Percentiles rank a stretch among this genome's conserved stretches.
phyloP scores from a whole-genome alignment of 257 asterid genomes.

The Solanum chiquidenum region DNA sequence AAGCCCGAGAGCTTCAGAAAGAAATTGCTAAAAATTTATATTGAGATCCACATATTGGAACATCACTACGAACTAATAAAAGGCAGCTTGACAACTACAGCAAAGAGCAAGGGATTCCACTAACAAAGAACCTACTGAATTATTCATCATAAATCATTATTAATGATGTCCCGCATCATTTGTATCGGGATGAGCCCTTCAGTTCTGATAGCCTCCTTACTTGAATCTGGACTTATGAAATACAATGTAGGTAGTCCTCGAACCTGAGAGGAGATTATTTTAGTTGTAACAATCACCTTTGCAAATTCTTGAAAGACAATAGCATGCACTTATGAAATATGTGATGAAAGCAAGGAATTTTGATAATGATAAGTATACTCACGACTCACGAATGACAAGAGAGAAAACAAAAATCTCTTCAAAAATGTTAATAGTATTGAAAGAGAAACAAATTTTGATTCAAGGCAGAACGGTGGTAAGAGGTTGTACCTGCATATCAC shows the following conservation, averaged over 20 bases:
- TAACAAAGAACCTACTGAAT: neutral
- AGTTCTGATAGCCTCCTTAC: constrained; percentile 80
- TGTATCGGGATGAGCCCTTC: constrained; percentile 96
- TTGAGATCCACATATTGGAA: neutral
- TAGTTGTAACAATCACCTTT: neutral
- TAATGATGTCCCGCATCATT: constrained; percentile 80
- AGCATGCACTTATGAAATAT: neutral
- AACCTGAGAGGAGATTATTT: constrained; percentile 42
- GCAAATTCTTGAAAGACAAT: neutral
- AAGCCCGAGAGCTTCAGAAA: neutral
- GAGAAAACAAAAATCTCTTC: neutral
- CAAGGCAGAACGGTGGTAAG: neutral
- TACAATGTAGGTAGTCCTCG: constrained; percentile 83
- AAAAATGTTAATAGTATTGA: neutral
- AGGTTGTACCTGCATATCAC: constrained; percentile 72
- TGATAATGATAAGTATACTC: neutral
- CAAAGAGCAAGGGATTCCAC: neutral
- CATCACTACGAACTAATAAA: neutral
- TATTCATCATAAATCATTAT: constrained; percentile 56
- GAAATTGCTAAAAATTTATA: neutral
- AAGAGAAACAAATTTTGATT: neutral
- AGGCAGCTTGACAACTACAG: neutral
- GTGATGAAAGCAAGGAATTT: neutral
- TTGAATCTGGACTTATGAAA: constrained; percentile 86
- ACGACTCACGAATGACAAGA: neutral